A percentile compares a stretch with the other conserved stretches of the same genome.
Evolutionary conservation across 1,284 basidiomycete species (phyloP).

Genomic region (Stereum hirsutum): DNA sequence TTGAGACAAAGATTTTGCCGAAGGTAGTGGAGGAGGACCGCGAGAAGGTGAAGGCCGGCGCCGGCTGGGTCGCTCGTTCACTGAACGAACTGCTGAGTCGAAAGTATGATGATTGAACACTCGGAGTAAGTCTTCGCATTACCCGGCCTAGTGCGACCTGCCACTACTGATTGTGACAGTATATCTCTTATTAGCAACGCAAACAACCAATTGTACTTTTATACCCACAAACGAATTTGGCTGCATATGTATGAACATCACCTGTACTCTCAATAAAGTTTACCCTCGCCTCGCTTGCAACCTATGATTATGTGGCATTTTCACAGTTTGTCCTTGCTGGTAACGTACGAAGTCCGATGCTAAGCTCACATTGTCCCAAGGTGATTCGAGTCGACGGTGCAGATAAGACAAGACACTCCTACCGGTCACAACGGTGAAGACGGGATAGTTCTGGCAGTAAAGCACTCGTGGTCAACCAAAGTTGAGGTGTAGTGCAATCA

Average conservation of each 20-base stretch:
- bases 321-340: too few relatives aligned
- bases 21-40: conserved; percentile 35
- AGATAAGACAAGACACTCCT: too few relatives aligned
- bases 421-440: too few relatives aligned
- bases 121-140: conserved; percentile 13
- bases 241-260: conserved; percentile 25
- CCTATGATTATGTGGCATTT: too few relatives aligned
- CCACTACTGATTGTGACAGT: conserved; percentile 6
- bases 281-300: too few relatives aligned
- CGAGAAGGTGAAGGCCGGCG: conserved; percentile 29
- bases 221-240: conserved; percentile 18
- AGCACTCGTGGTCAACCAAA: too few relatives aligned
- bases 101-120: conserved; percentile 27
- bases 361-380: too few relatives aligned
- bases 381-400: too few relatives aligned
- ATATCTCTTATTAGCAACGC: conserved; percentile 8
- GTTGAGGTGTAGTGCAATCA: too few relatives aligned
- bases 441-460: too few relatives aligned
- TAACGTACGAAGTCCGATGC: too few relatives aligned
- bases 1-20: conserved; percentile 30
- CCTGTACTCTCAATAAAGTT: conserved; percentile 8
- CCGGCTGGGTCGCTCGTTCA: conserved; percentile 37
- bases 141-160: neutral
- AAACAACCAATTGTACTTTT: conserved; percentile 15
- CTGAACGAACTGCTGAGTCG: conserved; percentile 56